Evolutionary conservation across 1,284 basidiomycete genomes (phyloP), one percentile per base, ranked within the genome.

Genomic region (Ustilago crameri): DNA sequence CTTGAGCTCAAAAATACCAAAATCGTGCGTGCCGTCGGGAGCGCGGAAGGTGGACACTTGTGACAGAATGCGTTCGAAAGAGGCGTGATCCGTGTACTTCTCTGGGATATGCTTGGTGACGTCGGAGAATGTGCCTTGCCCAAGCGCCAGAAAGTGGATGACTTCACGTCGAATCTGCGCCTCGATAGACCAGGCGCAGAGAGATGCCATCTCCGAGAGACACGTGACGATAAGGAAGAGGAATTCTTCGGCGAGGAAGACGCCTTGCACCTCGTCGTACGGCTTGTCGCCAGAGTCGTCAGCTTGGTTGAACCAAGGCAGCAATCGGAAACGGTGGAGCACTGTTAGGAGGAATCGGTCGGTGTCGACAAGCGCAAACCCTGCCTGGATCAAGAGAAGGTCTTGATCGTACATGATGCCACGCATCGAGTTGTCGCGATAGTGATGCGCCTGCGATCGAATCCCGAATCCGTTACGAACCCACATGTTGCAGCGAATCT

Each of bases 351-450:
- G 86, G 72, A 96, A 89, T 26, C 89, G 87, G 71, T 91, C 88
- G 2, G 92, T 92, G 40, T 91, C 86, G 75, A 92, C 87, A 45
- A 98, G 87, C 3, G 74, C 71, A 17, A 80, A 46, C 0, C 90
- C 90, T 0, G 90, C 88, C 85, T 98, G 95, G 5, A 98, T 86
- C 61, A 98, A 88, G 86, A 91, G 96, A 26, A 98, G 86, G 75
- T 98, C 95, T 83, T 98, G 94, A 84, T 98, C 95, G 82, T 95
- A 95, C 81, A 95, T 98, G 10, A 93, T 88, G 83, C 98, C 96
- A 26, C 95, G 90, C 53, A 98, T 88, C 87, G 92, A 91, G 82
- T 93, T 93, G 83, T 98, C 95, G 41, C 94, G 91, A 83, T 98
- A 99, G 83, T 98, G 95, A 55, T 95, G 87, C n/a, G 95, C 87